These are phyloP conservation scores for Akebia trifoliata DNA, from an alignment of 164 flowering plant species.

Conservation along the genomic window DNA sequence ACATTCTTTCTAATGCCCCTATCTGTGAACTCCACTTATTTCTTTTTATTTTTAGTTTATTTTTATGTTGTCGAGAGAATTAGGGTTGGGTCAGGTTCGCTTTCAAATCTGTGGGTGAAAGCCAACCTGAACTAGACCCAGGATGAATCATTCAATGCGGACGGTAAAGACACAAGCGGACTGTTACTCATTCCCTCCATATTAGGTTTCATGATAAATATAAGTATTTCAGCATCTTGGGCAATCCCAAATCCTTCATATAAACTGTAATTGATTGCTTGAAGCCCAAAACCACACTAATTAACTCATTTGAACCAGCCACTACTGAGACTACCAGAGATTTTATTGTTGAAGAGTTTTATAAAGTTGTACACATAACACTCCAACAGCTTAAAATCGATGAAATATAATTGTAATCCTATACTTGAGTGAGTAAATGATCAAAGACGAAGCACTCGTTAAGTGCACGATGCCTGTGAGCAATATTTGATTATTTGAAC, in stretches of 20 bases:
- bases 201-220: constrained; percentile 34
- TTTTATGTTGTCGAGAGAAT: too few relatives aligned
- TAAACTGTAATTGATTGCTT: constrained; percentile 32
- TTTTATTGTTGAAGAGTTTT: constrained; percentile 25
- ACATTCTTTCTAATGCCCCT: neutral
- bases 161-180: neutral
- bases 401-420: too few relatives aligned
- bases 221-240: constrained; percentile 32
- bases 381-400: too few relatives aligned
- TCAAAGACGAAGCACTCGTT: neutral
- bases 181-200: constrained; percentile 21
- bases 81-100: too few relatives aligned
- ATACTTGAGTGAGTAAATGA: too few relatives aligned
- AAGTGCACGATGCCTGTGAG: neutral
- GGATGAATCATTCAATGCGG: neutral
- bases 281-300: constrained; percentile 38
- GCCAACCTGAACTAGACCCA: too few relatives aligned
- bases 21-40: neutral
- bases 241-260: constrained; percentile 25
- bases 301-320: constrained; percentile 35
- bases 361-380: too few relatives aligned
- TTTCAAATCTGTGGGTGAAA: too few relatives aligned
- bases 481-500: neutral
- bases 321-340: constrained; percentile 36
- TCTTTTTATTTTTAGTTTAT: neutral